Evolutionary conservation across 768 basidiomycete genomes (phyloP).

Genomic region (Amylocystis lapponica): DNA sequence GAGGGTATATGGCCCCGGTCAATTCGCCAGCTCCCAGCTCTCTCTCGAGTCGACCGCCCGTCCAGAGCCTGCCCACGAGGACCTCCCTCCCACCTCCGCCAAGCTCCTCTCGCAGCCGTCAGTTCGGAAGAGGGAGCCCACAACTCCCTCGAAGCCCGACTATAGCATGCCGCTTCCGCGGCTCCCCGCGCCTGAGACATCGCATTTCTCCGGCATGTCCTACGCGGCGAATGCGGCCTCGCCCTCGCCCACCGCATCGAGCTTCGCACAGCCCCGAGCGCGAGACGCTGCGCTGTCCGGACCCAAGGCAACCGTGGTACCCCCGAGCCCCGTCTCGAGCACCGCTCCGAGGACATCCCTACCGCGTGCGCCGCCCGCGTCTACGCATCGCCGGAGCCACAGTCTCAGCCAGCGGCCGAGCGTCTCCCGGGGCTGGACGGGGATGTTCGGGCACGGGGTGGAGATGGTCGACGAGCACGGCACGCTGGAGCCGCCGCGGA

Average conservation of each 20-base stretch:
- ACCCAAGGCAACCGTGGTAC: conserved; percentile 23
- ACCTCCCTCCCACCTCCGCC: conserved; percentile 12
- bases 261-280: conserved; percentile 58
- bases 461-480: conserved; percentile 40
- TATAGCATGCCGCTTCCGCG: conserved; percentile 82
- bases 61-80: conserved; percentile 18
- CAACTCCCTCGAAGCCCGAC: conserved; percentile 47
- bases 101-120: conserved; percentile 28
- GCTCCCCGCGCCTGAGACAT: conserved; percentile 74
- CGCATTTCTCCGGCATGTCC: conserved; percentile 77
- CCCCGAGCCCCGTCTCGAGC: conserved; percentile 11
- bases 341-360: conserved; percentile 27
- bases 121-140: conserved; percentile 29
- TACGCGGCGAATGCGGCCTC: conserved; percentile 45
- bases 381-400: conserved; percentile 78
- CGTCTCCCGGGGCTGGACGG: conserved; percentile 53
- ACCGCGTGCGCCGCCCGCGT: conserved; percentile 70
- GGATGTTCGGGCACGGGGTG: conserved; percentile 25
- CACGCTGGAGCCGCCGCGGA: conserved; percentile 40
- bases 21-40: conserved; percentile 90
- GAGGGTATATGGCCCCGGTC: conserved; percentile 86
- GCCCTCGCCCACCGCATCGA: conserved; percentile 56
- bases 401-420: conserved; percentile 65
- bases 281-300: conserved; percentile 49
- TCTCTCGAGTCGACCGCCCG: conserved; percentile 39